phyloP scores from a whole-genome alignment of 139 green algal genomes.

The Coelastrella sp. region DNA sequence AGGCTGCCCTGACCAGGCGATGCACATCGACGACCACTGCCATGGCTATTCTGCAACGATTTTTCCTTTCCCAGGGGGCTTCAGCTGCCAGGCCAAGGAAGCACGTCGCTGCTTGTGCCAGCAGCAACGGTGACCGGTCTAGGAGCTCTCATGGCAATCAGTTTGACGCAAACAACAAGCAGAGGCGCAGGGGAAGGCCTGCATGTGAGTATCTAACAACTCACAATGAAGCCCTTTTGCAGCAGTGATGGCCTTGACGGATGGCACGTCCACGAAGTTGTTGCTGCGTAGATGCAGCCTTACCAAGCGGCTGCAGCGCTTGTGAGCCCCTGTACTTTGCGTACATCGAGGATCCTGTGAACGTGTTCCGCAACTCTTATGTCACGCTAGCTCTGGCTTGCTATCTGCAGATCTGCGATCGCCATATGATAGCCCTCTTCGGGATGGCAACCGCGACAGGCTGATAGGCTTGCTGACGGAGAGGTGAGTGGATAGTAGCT shows the following conservation, averaged over 20 bases:
- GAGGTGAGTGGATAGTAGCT: constrained; percentile 51
- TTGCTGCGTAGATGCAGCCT: not conserved
- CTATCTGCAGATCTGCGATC: constrained; percentile 57
- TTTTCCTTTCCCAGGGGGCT: not conserved
- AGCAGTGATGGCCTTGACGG: not conserved
- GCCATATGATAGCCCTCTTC: constrained; percentile 78
- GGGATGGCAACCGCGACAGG: constrained; percentile 86
- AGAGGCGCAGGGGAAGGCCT: constrained; percentile 8
- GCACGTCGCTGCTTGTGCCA: not conserved
- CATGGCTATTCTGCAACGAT: not conserved
- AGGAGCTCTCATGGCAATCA: constrained; percentile 48
- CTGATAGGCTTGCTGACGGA: constrained; percentile 86
- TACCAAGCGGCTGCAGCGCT: not conserved
- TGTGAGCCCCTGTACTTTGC: not conserved
- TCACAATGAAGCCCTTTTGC: not conserved
- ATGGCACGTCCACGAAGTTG: too few relatives aligned
- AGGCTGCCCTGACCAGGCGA: too few relatives aligned
- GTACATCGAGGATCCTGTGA: not conserved
- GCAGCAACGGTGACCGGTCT: not conserved
- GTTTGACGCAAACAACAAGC: constrained; percentile 43
- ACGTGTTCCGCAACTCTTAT: not conserved
- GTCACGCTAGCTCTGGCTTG: not conserved
- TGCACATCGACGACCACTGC: not conserved
- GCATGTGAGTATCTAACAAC: constrained; percentile 10
- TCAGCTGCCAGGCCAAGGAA: not conserved